Conservation (phyloP, 1,284 basidiomycete species). For the Malassezia japonica region DNA sequence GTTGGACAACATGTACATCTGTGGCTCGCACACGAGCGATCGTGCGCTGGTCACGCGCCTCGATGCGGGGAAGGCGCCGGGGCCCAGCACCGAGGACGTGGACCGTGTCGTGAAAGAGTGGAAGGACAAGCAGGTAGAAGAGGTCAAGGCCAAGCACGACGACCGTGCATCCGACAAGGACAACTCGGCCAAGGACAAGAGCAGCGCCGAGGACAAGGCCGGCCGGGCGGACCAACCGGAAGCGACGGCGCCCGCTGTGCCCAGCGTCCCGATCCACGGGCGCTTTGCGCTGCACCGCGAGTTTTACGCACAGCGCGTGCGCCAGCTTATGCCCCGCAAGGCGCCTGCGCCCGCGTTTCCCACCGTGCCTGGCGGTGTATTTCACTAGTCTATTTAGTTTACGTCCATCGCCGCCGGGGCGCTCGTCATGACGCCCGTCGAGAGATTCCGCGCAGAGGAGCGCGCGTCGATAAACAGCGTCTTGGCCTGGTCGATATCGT, state of each 20-base stretch:
- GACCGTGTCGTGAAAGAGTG: constrained; percentile 30
- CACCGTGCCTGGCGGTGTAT: constrained; percentile 1
- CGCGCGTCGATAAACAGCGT: constrained; percentile 84
- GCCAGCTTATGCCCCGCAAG: constrained; percentile 2
- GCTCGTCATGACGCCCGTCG: background rate
- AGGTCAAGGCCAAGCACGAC: too few species aligned
- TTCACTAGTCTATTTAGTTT: constrained; percentile 1
- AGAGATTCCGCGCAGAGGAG: constrained; percentile 25
- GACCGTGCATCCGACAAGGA: too few species aligned
- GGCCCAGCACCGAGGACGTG: constrained; percentile 26
- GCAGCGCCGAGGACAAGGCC: too few species aligned
- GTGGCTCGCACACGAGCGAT: constrained; percentile 29
- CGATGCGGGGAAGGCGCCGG: background rate
- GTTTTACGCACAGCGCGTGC: constrained; percentile 27
- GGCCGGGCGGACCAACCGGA: too few species aligned
- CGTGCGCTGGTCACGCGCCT: constrained; percentile 12
- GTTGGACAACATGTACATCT: constrained; percentile 36
- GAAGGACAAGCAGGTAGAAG: background rate
- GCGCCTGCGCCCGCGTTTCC: constrained; percentile 7
- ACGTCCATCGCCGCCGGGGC: constrained; percentile 13
- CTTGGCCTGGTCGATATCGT: constrained; percentile 81
- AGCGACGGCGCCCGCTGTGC: too few species aligned
- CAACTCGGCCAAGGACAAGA: too few species aligned
- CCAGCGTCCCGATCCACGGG: constrained; percentile 4
- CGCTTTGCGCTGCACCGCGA: constrained; percentile 33